Conservation (phyloP, 2,329 filamentous ascomycete genomes). For the Penicillium olsonii region DNA sequence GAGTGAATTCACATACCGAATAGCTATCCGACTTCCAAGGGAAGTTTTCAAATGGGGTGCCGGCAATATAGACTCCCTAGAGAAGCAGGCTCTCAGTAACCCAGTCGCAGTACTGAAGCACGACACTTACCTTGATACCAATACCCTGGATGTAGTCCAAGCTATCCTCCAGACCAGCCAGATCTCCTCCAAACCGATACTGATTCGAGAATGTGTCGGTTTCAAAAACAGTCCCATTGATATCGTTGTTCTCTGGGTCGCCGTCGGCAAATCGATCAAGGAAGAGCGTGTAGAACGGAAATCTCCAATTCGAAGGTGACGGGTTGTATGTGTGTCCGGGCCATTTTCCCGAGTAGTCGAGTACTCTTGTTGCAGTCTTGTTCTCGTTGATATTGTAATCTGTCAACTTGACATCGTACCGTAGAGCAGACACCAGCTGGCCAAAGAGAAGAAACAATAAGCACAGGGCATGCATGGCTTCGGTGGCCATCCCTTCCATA, state of each 20-base stretch:
- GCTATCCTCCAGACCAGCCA: conserved; percentile 55
- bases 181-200: conserved; percentile 59
- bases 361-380: conserved; percentile 50
- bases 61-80: conserved; percentile 59
- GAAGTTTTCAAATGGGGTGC: conserved; percentile 59
- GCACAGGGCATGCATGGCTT: neutral
- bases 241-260: conserved; percentile 60
- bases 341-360: conserved; percentile 58
- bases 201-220: conserved; percentile 59
- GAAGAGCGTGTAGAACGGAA: conserved; percentile 64
- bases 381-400: conserved; percentile 62
- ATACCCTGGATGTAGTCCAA: conserved; percentile 62
- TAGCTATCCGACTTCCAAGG: conserved; percentile 62
- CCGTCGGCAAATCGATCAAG: conserved; percentile 62
- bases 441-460: neutral
- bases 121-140: conserved; percentile 55
- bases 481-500: neutral
- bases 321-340: conserved; percentile 48
- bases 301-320: conserved; percentile 60
- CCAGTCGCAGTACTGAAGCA: neutral
- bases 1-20: conserved; percentile 20
- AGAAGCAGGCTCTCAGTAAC: neutral
- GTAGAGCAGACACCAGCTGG: conserved; percentile 4
- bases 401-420: conserved; percentile 49
- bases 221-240: conserved; percentile 60